Conservation (phyloP, 768 basidiomycete genomes). For the Mycena epipterygia region DNA sequence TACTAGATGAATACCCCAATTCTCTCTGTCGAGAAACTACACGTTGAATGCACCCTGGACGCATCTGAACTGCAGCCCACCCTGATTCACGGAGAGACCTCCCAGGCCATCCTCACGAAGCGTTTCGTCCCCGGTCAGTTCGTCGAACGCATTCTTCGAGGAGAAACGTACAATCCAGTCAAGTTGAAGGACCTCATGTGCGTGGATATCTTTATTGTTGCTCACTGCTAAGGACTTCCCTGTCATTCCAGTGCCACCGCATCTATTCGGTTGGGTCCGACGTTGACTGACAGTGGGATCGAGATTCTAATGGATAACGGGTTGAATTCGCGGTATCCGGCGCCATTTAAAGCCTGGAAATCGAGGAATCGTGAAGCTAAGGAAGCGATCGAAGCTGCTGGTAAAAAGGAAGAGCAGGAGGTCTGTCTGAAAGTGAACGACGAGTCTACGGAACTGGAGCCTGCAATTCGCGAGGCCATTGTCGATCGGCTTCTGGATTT, state of each 20-base stretch:
- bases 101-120: slow-evolving; percentile 55
- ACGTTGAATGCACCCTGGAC: slow-evolving; percentile 20
- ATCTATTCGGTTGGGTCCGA: slow-evolving; percentile 39
- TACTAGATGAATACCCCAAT: slow-evolving; percentile 27
- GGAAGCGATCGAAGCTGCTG: not conserved
- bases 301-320: slow-evolving; percentile 45
- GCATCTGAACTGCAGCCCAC: slow-evolving; percentile 37
- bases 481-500: slow-evolving; percentile 37
- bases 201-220: slow-evolving; percentile 10
- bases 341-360: slow-evolving; percentile 41
- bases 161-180: slow-evolving; percentile 13
- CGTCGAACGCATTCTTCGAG: not conserved
- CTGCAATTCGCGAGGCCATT: slow-evolving; percentile 41
- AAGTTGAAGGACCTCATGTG: slow-evolving; percentile 40
- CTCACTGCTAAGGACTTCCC: not conserved
- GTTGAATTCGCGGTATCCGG: slow-evolving; percentile 43
- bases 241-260: slow-evolving; percentile 37
- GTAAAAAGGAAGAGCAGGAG: slow-evolving; percentile 27
- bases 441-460: slow-evolving; percentile 22
- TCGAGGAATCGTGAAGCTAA: slow-evolving; percentile 26
- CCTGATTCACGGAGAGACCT: slow-evolving; percentile 55
- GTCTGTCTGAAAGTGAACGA: slow-evolving; percentile 13
- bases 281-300: slow-evolving; percentile 42
- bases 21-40: slow-evolving; percentile 19
- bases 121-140: slow-evolving; percentile 35